Conservation (phyloP, 2,329 filamentous ascomycete genomes). For the Alternaria sp. region DNA sequence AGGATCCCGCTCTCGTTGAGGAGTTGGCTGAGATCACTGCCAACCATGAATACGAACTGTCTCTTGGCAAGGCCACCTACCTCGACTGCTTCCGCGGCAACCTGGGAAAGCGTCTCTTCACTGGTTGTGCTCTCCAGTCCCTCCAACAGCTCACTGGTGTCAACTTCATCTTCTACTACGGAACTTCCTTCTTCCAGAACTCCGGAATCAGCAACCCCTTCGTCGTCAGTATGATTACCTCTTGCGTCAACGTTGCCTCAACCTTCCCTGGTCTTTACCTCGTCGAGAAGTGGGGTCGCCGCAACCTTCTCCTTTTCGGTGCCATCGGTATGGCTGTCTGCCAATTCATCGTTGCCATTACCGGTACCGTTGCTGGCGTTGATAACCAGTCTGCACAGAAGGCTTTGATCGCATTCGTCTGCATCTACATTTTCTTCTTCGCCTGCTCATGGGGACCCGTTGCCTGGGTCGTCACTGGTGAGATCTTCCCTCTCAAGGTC, state of each 20-base stretch:
- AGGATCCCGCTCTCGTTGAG: slow-evolving; percentile 66
- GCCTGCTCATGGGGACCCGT: slow-evolving; percentile 81
- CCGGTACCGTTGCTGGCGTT: slow-evolving; percentile 49
- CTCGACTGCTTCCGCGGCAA: slow-evolving; percentile 57
- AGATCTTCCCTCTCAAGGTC: slow-evolving; percentile 57
- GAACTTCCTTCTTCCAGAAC: slow-evolving; percentile 53
- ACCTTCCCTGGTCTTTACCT: slow-evolving; percentile 77
- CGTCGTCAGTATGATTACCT: slow-evolving; percentile 75
- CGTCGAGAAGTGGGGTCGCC: slow-evolving; percentile 82
- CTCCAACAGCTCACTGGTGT: slow-evolving; percentile 75
- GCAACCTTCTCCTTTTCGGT: slow-evolving; percentile 76
- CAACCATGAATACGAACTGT: slow-evolving; percentile 78
- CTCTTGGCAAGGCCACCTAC: slow-evolving; percentile 60
- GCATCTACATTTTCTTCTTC: slow-evolving; percentile 83
- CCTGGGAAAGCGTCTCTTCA: slow-evolving; percentile 69
- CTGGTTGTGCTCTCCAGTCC: slow-evolving; percentile 77
- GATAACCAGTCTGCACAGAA: slow-evolving; percentile 50
- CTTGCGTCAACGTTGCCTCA: slow-evolving; percentile 78
- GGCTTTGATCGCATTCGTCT: slow-evolving; percentile 57
- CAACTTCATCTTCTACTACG: slow-evolving; percentile 56
- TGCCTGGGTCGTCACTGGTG: slow-evolving; percentile 66
- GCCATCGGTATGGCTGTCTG: slow-evolving; percentile 72
- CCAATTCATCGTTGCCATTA: slow-evolving; percentile 54
- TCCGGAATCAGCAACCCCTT: slow-evolving; percentile 62
- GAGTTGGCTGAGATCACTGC: slow-evolving; percentile 71